A percentile compares a stretch with the other conserved stretches of the same genome.
These are phyloP conservation scores for Agarophyton chilense DNA, from an alignment of 23 red algal genomes.

Conservation along the genomic window DNA sequence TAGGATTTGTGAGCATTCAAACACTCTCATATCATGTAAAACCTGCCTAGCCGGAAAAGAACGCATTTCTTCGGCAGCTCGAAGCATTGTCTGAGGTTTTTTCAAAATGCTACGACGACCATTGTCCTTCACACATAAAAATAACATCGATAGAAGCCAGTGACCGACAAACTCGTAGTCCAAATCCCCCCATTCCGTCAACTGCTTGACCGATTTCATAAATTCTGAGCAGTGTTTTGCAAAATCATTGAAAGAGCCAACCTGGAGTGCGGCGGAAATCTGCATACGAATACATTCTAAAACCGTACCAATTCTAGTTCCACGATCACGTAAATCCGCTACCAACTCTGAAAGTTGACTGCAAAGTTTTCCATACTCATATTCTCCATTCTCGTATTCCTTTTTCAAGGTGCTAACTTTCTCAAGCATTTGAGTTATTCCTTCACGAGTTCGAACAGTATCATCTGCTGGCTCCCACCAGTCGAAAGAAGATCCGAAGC, in stretches of 20 bases:
- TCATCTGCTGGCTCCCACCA: slow-evolving; percentile 1
- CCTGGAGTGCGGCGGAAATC: not conserved
- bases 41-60: not conserved
- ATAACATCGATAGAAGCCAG: slow-evolving; percentile 1
- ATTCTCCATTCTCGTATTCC: not conserved
- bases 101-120: no score
- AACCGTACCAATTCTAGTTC: not conserved
- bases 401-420: not conserved
- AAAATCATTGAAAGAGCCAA: slow-evolving; percentile 28
- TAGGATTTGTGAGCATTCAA: slow-evolving; percentile 7
- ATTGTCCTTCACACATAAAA: not conserved
- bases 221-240: slow-evolving; percentile 7
- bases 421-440: not conserved
- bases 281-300: slow-evolving; percentile 21
- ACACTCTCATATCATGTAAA: not conserved
- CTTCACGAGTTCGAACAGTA: not conserved
- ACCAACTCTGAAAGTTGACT: not conserved
- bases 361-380: slow-evolving; percentile 20
- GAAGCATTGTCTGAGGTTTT: not conserved
- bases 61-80: slow-evolving; percentile 7
- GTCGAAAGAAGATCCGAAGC: not conserved
- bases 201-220: not conserved
- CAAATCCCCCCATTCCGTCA: not conserved
- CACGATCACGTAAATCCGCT: not conserved
- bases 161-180: slow-evolving; percentile 8